Conservation (phyloP, 805 yeast genomes). For the Starmerella floris region DNA sequence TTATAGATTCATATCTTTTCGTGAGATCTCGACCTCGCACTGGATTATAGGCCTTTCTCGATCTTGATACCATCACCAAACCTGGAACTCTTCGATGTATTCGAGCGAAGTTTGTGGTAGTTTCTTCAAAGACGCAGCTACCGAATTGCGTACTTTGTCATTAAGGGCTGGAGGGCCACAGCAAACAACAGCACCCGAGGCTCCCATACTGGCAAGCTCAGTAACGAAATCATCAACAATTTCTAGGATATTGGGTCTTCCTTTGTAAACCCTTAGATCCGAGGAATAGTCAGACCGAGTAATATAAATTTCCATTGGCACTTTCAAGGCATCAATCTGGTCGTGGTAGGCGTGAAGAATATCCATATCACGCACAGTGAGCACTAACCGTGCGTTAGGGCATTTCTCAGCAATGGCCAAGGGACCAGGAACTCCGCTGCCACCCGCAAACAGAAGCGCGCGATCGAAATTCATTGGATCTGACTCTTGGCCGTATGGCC, state of each 20-base stretch:
- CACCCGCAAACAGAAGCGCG: slow-evolving; percentile 8
- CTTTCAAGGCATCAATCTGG: neutral
- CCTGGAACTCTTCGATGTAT: slow-evolving; percentile 55
- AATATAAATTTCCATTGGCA: slow-evolving; percentile 3
- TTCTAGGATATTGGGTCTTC: slow-evolving; percentile 10
- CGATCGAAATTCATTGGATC: neutral
- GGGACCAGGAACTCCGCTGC: slow-evolving; percentile 16
- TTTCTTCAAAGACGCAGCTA: slow-evolving; percentile 27
- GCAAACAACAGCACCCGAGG: slow-evolving; percentile 37
- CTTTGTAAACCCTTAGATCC: neutral
- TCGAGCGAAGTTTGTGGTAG: slow-evolving; percentile 39
- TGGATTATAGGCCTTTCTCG: no score
- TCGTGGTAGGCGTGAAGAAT: slow-evolving; percentile 6
- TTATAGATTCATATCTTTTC: neutral
- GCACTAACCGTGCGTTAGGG: neutral
- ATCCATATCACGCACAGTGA: slow-evolving; percentile 4
- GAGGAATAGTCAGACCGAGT: neutral
- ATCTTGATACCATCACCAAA: slow-evolving; percentile 35
- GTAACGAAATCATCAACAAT: slow-evolving; percentile 28
- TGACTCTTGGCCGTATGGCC: slow-evolving; percentile 11
- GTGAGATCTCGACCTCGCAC: neutral
- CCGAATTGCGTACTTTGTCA: slow-evolving; percentile 41
- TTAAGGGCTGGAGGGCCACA: slow-evolving; percentile 55
- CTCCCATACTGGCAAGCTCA: slow-evolving; percentile 22
- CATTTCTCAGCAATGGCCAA: slow-evolving; percentile 2